Base-by-base conservation (phyloP, 2,329 filamentous ascomycete species). In the Didymella glomerata region DNA sequence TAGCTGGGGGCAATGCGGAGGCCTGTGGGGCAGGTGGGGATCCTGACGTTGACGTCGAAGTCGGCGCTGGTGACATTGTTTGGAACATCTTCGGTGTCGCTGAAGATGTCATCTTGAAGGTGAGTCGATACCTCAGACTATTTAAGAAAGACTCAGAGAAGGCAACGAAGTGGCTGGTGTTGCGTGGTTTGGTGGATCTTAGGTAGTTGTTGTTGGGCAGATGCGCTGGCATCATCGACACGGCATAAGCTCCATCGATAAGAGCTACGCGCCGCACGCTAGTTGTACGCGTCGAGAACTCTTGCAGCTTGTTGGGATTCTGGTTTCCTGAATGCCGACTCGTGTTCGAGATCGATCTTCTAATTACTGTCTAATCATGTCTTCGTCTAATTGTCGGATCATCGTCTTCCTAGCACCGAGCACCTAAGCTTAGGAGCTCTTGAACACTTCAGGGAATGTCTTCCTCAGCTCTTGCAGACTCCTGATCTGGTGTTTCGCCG, bases 381-480 rank as follows among this genome's bases (percentile, higher is more conserved):
- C 18, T 20, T 22, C 18, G 11, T 40, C 36, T 41, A 41, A 41
- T 5, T 24, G 38, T 14, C 20, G 36, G 18, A 41, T 24, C 10
- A 13, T 24, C 11, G 18, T 13, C 36, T 11, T 11, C 11, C 10
- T 44, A 10, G 7, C 24, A 20, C 11, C n/a, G 5, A 41, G 38
- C 38, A 40, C 7, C 8, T 20, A 25, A 16, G 13, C 22, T 56
- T 16, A 40, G 27, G 65, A 62, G 56, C 64, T 70, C 76, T 91
- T 95, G 83, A 99, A 97, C 62, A 97, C 87, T 57, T 96, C 88
- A 0, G 95, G 93, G 66, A 94, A 98, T 11, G 90, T 77, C 0
- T 80, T 80, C 45, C 90, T 86, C 57, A 99, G 80, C 71, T 98
- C 90, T 64, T 90, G 83, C 27, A 99, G 79, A 71, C 87, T 85